phyloP scores from a whole-genome alignment of 2,329 filamentous ascomycete species.

The Exophiala spinifera region DNA sequence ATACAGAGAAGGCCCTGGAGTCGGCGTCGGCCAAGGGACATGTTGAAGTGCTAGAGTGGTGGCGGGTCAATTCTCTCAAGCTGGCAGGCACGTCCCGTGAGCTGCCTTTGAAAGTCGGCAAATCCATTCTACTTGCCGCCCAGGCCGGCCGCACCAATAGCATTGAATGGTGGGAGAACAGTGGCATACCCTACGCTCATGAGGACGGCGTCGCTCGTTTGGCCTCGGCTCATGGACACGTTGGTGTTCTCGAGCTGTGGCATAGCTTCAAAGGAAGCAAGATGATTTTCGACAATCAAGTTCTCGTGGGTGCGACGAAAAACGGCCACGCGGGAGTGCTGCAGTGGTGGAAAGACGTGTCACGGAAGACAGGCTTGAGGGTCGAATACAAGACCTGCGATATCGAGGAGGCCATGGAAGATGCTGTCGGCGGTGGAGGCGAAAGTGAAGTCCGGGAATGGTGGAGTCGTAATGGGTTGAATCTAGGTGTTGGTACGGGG shows the following conservation, averaged over 20 bases:
- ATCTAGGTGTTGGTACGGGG: constrained; percentile 75
- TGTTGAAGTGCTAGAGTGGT: constrained; percentile 87
- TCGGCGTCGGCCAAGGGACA: constrained; percentile 82
- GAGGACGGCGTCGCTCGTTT: constrained; percentile 80
- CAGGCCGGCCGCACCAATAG: constrained; percentile 76
- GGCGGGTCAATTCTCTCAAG: constrained; percentile 58
- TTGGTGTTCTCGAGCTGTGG: constrained; percentile 81
- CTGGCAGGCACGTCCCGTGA: constrained; percentile 38
- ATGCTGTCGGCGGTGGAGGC: constrained; percentile 67
- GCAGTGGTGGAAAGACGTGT: constrained; percentile 71
- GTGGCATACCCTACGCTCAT: constrained; percentile 73
- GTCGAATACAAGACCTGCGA: constrained; percentile 95
- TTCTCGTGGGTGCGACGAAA: constrained; percentile 81
- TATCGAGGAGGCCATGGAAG: constrained; percentile 90
- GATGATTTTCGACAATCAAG: constrained; percentile 77
- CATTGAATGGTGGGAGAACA: constrained; percentile 83
- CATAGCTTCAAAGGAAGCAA: constrained; percentile 69
- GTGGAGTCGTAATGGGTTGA: constrained; percentile 84
- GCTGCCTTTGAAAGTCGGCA: constrained; percentile 71
- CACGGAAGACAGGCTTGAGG: constrained; percentile 61
- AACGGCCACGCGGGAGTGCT: constrained; percentile 80
- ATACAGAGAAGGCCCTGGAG: constrained; percentile 83
- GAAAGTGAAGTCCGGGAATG: constrained; percentile 73
- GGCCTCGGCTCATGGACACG: constrained; percentile 79
- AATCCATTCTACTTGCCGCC: constrained; percentile 77